These are phyloP conservation scores for Grigorovia yakushimaensis DNA, from an alignment of 805 yeast genomes.

Conservation along the genomic window DNA sequence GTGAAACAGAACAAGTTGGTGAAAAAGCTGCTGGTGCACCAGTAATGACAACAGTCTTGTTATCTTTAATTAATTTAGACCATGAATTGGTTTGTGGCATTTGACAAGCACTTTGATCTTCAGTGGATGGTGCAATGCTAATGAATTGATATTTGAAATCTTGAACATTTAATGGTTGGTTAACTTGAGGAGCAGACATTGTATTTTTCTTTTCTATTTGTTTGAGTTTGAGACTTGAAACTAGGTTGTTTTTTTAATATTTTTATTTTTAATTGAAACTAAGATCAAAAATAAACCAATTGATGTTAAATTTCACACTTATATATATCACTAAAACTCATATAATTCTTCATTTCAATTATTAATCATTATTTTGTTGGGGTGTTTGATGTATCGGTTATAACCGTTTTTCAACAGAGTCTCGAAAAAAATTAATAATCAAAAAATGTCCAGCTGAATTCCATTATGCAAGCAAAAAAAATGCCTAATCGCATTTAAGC, in stretches of 20 bases:
- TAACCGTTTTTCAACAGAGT: neutral
- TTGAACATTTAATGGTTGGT: constrained; percentile 19
- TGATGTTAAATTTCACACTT: neutral
- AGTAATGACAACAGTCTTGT: constrained; percentile 56
- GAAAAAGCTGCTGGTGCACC: constrained; percentile 85
- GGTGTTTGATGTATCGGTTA: neutral
- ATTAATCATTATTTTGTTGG: neutral
- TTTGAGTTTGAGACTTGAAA: neutral
- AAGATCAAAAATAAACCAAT: too few species aligned
- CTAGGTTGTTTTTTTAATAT: too few species aligned
- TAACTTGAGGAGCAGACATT: constrained; percentile 14
- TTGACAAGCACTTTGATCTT: constrained; percentile 23
- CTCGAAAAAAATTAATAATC: neutral
- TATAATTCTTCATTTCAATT: too few species aligned
- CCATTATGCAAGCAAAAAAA: neutral
- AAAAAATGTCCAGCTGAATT: neutral
- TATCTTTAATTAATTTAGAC: constrained; percentile 19
- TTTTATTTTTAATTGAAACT: too few species aligned
- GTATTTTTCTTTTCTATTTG: constrained; percentile 4
- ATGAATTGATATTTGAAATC: constrained; percentile 27
- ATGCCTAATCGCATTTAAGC: too few species aligned
- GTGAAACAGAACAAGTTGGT: constrained; percentile 66
- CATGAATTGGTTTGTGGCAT: constrained; percentile 21
- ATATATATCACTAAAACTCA: neutral
- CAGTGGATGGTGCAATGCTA: constrained; percentile 16